Evolutionary conservation across 2,329 filamentous ascomycete species (phyloP).

Genomic region (Chrysoporthe austroafricana): DNA sequence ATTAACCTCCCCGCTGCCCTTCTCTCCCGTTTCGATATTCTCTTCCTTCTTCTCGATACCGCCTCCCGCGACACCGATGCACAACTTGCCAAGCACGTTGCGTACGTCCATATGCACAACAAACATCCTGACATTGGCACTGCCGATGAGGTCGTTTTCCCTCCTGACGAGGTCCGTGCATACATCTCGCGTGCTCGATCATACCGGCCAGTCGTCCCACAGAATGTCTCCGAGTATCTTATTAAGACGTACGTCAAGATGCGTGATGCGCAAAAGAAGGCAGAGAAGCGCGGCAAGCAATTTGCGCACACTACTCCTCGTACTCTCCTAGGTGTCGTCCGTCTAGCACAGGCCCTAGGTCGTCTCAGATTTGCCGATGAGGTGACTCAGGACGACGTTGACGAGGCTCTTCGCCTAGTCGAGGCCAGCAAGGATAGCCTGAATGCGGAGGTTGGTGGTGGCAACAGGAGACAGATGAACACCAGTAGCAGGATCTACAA

Average conservation of each 20-base stretch:
- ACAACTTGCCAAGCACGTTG: constrained; percentile 92
- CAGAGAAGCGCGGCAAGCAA: constrained; percentile 87
- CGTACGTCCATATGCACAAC: constrained; percentile 96
- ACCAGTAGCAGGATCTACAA: constrained; percentile 93
- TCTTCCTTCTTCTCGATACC: constrained; percentile 96
- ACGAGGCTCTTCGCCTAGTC: constrained; percentile 87
- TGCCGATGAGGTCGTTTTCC: constrained; percentile 71
- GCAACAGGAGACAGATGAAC: constrained; percentile 70
- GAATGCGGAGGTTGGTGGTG: constrained; percentile 66
- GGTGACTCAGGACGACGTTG: constrained; percentile 90
- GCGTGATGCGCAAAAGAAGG: constrained; percentile 87
- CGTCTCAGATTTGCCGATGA: constrained; percentile 85
- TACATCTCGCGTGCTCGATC: constrained; percentile 93
- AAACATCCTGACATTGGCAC: constrained; percentile 77
- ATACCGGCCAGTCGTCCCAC: constrained; percentile 84
- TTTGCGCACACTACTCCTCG: constrained; percentile 94
- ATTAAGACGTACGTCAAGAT: constrained; percentile 95
- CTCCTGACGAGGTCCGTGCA: constrained; percentile 89
- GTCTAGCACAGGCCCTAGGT: constrained; percentile 90
- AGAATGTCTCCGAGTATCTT: constrained; percentile 90
- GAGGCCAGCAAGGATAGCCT: constrained; percentile 94
- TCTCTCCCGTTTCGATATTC: constrained; percentile 93
- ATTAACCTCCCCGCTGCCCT: constrained; percentile 98
- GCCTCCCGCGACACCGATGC: constrained; percentile 88
- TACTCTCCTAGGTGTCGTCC: constrained; percentile 89